Evolutionary conservation across 768 basidiomycete genomes (phyloP), one percentile per base, ranked within the genome.

Genomic region (Panus rudis): DNA sequence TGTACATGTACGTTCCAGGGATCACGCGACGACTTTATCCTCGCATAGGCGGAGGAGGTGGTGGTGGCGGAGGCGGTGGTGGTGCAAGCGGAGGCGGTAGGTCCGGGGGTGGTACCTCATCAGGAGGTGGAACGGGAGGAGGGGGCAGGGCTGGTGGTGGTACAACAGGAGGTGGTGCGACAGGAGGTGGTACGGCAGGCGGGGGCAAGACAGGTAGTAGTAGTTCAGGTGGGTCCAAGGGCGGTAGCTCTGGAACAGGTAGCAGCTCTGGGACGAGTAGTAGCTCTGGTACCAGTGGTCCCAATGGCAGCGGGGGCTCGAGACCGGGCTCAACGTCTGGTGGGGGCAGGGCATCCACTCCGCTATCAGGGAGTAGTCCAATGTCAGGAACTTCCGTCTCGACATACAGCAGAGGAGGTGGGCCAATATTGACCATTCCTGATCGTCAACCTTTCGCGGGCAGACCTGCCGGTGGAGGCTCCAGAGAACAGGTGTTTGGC

Each of bases 401-500:
- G 6, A 46, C 61, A 13, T 65, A 63, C 41, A 57, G 60, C 6
- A 17, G 26, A 17, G 63, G 62, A n/a, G 56, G 53, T 6, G 54
- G 58, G 11, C 44, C 38, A 28, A 33, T 43, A 16, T 26, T 47
- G 6, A 51, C 52, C 16, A 62, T 65, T 19, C 56, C 58, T 6
- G 25, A 47, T 16, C 60, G 62, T 4, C 33, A 57, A 41, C 52
- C 46, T 0, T 63, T 63, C 42, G 49, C 61, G 14, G 63, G 63
- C 2, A 65, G 81, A 4, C 51, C 49, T 1, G 63, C 61, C 4
- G 81, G 81, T n/a, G 80, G 80, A 0, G 78, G 68, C 11, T 69
- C 63, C 1, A 63, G 80, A 23, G 37, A 33, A 19, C 39, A 53
- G 21, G 35, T 48, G 10, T 43, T 28, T 28, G 39, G 26, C 38